Conservation (phyloP, 495 filamentous ascomycete genomes). For the Aspergillus asperescens region DNA sequence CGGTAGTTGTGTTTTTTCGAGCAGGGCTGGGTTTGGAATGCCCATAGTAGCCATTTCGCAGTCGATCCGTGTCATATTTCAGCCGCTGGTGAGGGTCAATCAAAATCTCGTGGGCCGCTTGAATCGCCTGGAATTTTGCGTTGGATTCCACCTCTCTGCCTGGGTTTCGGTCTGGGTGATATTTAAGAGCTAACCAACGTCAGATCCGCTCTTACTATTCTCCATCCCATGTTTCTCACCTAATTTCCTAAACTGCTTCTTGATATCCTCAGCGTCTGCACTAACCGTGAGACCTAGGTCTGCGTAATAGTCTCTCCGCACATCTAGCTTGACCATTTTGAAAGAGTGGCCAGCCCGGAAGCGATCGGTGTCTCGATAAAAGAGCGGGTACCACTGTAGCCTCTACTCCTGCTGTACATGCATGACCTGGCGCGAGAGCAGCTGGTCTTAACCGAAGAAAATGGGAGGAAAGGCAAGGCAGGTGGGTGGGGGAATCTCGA, state of each 20-base stretch:
- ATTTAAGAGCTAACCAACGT: conserved; percentile 60
- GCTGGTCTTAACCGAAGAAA: background rate
- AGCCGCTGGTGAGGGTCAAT: conserved; percentile 58
- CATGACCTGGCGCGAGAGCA: conserved; percentile 20
- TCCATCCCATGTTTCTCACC: conserved; percentile 43
- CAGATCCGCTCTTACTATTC: background rate
- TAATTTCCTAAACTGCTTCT: conserved; percentile 80
- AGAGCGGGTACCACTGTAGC: conserved; percentile 22
- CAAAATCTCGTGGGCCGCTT: conserved; percentile 79
- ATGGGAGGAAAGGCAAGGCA: background rate
- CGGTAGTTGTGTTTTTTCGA: conserved; percentile 26
- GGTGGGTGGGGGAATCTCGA: background rate
- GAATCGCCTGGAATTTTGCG: conserved; percentile 77
- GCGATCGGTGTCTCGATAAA: conserved; percentile 12
- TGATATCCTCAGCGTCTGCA: conserved; percentile 67
- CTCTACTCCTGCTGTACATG: conserved; percentile 18
- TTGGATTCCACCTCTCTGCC: conserved; percentile 73
- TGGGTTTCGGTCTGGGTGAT: conserved; percentile 85
- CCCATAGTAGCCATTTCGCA: conserved; percentile 43
- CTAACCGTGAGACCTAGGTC: conserved; percentile 65
- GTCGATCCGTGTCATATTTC: conserved; percentile 73
- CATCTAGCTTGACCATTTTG: conserved; percentile 72
- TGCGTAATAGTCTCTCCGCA: conserved; percentile 75
- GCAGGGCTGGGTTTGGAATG: conserved; percentile 28
- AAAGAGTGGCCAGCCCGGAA: background rate